A percentile compares a stretch with the other conserved stretches of the same genome.
Evolutionary conservation across 2,329 filamentous ascomycete species (phyloP).

Genomic region (Seiridium cupressi): DNA sequence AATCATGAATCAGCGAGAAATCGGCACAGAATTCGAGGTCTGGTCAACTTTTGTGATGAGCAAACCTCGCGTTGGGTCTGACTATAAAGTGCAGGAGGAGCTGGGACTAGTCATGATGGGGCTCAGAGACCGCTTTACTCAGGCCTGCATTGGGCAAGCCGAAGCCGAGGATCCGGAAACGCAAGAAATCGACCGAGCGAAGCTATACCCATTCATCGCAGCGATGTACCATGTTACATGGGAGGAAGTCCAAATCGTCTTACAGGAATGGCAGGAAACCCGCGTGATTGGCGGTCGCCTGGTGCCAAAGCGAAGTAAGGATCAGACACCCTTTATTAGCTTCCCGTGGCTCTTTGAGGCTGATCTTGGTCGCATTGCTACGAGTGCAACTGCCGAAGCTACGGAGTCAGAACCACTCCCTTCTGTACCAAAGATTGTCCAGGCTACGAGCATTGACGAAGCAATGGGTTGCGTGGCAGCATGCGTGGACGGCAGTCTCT

Average conservation of each 20-base stretch:
- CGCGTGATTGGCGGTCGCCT: constrained; percentile 33
- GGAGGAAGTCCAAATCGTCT: constrained; percentile 61
- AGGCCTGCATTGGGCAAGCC: constrained; percentile 63
- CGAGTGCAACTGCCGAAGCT: not conserved
- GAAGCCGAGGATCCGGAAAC: constrained; percentile 39
- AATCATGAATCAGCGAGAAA: constrained; percentile 81
- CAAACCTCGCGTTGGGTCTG: constrained; percentile 67
- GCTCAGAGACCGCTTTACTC: constrained; percentile 68
- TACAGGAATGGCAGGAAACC: constrained; percentile 39
- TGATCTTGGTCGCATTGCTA: constrained; percentile 69
- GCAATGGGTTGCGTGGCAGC: not conserved
- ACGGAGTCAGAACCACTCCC: not conserved
- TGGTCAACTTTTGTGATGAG: constrained; percentile 83
- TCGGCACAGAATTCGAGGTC: constrained; percentile 86
- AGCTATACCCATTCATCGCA: constrained; percentile 70
- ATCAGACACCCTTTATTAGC: constrained; percentile 76
- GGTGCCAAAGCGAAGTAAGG: constrained; percentile 35
- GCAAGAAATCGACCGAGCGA: constrained; percentile 48
- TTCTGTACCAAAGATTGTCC: not conserved
- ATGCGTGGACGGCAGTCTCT: not conserved
- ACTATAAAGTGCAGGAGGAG: constrained; percentile 87
- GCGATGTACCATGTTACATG: constrained; percentile 87
- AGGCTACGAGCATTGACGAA: not conserved
- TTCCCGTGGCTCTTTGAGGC: constrained; percentile 90
- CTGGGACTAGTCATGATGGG: constrained; percentile 66